Evolutionary conservation across 768 basidiomycete genomes (phyloP).

Genomic region (Leccinum ochraceum): DNA sequence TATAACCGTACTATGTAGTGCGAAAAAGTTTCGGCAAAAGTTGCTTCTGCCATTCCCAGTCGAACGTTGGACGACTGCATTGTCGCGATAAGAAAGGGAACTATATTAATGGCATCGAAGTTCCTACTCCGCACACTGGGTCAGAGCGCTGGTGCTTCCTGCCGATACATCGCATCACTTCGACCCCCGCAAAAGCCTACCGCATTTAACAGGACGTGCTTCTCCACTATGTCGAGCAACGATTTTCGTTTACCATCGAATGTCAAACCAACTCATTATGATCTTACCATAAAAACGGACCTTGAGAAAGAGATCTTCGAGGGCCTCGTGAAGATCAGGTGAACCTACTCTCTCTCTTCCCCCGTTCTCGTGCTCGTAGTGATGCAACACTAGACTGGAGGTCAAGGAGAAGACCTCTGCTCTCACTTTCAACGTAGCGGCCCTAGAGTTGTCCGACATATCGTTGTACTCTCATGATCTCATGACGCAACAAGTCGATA

Average conservation of each 20-base stretch:
- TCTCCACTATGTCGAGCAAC: constrained; percentile 15
- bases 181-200: background rate
- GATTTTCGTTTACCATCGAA: constrained; percentile 60
- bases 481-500: constrained; percentile 46
- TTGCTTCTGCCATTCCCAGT: background rate
- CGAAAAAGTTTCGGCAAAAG: constrained; percentile 2
- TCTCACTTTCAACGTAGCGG: constrained; percentile 65
- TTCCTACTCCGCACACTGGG: constrained; percentile 8
- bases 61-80: background rate
- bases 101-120: constrained; percentile 11
- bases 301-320: constrained; percentile 73
- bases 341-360: constrained; percentile 22
- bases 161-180: background rate
- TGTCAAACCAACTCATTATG: constrained; percentile 75
- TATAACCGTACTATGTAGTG: background rate
- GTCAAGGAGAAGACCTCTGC: constrained; percentile 59
- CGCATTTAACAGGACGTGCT: constrained; percentile 8
- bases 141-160: constrained; percentile 2
- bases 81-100: background rate
- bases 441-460: constrained; percentile 58
- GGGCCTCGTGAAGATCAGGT: constrained; percentile 76
- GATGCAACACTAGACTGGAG: constrained; percentile 49
- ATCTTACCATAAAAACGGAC: constrained; percentile 79
- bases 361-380: background rate
- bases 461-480: constrained; percentile 57